Evolutionary conservation across 805 yeast species (phyloP), one percentile per base, ranked within the genome.

Genomic region (Suhomyces vadensis): DNA sequence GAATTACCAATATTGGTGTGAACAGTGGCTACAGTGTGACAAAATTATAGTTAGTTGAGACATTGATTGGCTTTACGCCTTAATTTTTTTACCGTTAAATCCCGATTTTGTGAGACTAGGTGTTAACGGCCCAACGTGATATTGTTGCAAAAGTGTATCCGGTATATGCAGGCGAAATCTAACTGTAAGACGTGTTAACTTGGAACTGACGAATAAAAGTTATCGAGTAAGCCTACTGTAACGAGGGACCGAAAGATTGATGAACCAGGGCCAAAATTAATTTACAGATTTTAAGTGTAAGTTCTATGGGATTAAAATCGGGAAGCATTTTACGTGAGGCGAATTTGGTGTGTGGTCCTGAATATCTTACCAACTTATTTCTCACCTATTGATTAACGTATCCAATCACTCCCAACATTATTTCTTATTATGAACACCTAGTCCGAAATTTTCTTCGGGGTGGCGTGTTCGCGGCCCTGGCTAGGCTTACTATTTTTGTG

Each of bases 361-460:
- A 27, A 17, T 13, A 27, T 17, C 31, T 10, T 27, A 27, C 31
- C n/a, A 14, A 17, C 31, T 27, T 13, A 6, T 27, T 29, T 16
- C 17, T 14, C 33, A 29, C 8, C 20, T 14, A 9, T 14, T 20
- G 14, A 29, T 10, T 29, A 11, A 29, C 16, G 20, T 29, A 17
- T 29, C 20, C 13, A 8, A 29, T 8, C 25, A 23, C 33, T 29
- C 33, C 33, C 33, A 29, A 29, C 33, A 29, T 29, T 29, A 29
- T 29, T 29, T 29, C 33, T 29, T 6, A 29, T 29, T 29, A 29
- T 29, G 33, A 29, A 29, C 33, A 29, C 33, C 33, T 29, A 29
- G 33, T 29, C 33, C 33, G 33, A 29, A 29, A n/a, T 14, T 14
- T 27, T 29, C 33, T 29, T 29, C 33, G 20, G 33, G 16, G 33